Conservation (phyloP, 129 eudicot genomes). For the carrot (Daucus carota) region DH1_v3.0 NC_030383.2:9340001-9340500, state of each 20-base stretch:
- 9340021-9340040: not conserved
- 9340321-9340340: not conserved
- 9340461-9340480: not conserved
- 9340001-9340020: not conserved
- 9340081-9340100: conserved; percentile 99
- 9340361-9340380: not conserved
- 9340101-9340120: conserved; percentile 74
- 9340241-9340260: not conserved
- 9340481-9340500: not conserved
- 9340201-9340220: not conserved
- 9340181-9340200: conserved; percentile 30
- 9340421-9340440: not conserved
- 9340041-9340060: conserved; percentile 77
- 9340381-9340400: too few relatives aligned
- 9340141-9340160: conserved; percentile 86
- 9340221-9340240: not conserved
- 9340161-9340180: conserved; percentile 83
- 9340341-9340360: not conserved
- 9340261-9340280: not conserved
- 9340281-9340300: not conserved
- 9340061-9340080: conserved; percentile 91
- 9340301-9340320: not conserved
- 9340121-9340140: conserved; percentile 93
- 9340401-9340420: too few relatives aligned
- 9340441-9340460: not conserved